phyloP scores from a whole-genome alignment of 169 alveolate species.

The Cryptosporidium felis region DNA sequence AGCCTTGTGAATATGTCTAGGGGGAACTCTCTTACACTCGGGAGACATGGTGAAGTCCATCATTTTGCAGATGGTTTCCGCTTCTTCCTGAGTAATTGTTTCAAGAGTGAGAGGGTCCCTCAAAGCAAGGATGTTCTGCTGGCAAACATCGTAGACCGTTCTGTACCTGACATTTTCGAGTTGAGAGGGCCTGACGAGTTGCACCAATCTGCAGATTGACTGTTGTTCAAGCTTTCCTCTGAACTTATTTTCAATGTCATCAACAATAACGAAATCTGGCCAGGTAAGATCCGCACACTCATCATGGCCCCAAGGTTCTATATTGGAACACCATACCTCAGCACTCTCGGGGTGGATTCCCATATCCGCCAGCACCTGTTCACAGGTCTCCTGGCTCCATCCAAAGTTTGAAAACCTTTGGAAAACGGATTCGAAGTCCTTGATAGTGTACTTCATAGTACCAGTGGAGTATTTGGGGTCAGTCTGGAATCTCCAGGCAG shows the following conservation, averaged over 20 bases:
- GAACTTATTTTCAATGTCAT: conserved; percentile 49
- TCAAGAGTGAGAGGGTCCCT: conserved; percentile 56
- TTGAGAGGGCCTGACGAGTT: conserved; percentile 54
- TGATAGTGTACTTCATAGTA: conserved; percentile 36
- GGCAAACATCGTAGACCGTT: conserved; percentile 52
- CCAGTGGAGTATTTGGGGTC: conserved; percentile 53
- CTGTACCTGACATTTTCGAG: conserved; percentile 28
- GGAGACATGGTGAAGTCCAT: conserved; percentile 63
- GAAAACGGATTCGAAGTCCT: conserved; percentile 40
- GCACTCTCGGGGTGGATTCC: conserved; percentile 44
- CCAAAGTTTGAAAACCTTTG: conserved; percentile 56
- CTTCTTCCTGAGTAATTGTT: conserved; percentile 63
- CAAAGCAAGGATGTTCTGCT: conserved; percentile 54
- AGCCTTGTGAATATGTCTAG: conserved; percentile 50
- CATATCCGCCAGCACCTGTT: conserved; percentile 61
- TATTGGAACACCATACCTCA: conserved; percentile 58
- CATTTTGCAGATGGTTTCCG: conserved; percentile 60
- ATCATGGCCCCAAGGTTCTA: conserved; percentile 71
- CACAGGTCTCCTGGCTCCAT: conserved; percentile 68
- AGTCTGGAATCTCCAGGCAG: conserved; percentile 66
- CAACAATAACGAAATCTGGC: conserved; percentile 61
- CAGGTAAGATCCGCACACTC: conserved; percentile 63
- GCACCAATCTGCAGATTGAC: conserved; percentile 66
- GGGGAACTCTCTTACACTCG: conserved; percentile 58
- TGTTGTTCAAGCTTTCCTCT: conserved; percentile 66